Conservation (phyloP, 2,329 filamentous ascomycete species). For the Sclerotinia sclerotiorum region DNA sequence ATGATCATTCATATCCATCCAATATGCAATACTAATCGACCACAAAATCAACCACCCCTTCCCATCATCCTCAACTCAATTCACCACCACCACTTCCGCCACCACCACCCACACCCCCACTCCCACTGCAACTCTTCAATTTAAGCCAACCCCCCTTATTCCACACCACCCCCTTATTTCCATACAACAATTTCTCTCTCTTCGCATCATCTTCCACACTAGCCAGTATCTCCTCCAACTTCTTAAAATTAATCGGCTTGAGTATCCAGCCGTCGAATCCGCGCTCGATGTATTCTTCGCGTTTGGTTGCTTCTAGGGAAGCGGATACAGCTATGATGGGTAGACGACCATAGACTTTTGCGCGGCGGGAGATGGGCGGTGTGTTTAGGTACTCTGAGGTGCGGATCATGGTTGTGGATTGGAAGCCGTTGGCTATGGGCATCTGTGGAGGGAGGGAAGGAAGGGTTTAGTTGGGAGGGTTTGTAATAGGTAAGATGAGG, state of each 20-base stretch:
- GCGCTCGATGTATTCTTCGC: conserved; percentile 66
- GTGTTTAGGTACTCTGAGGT: conserved; percentile 58
- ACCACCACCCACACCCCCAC: conserved; percentile 49
- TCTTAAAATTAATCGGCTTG: conserved; percentile 80
- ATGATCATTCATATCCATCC: not conserved
- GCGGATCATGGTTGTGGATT: conserved; percentile 80
- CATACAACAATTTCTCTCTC: conserved; percentile 64
- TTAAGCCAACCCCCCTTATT: conserved; percentile 85
- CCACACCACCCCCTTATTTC: conserved; percentile 63
- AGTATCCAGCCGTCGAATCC: conserved; percentile 92
- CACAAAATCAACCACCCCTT: not conserved
- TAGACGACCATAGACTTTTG: conserved; percentile 61
- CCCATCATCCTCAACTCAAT: not conserved
- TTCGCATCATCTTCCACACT: conserved; percentile 64
- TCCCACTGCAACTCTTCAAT: conserved; percentile 60
- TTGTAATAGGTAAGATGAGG: not conserved
- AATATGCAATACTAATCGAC: not conserved
- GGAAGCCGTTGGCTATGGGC: conserved; percentile 85
- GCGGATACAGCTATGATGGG: conserved; percentile 88
- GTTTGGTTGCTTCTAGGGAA: conserved; percentile 63
- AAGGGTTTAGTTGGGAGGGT: not conserved
- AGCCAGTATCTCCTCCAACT: conserved; percentile 65
- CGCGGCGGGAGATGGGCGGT: conserved; percentile 43
- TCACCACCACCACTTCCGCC: not conserved
- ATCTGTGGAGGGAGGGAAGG: conserved; percentile 56